A percentile compares a stretch with the other conserved stretches of the same genome.
These are phyloP conservation scores for Leccinum barrowsii DNA, from an alignment of 768 basidiomycete genomes.

Conservation along the genomic window DNA sequence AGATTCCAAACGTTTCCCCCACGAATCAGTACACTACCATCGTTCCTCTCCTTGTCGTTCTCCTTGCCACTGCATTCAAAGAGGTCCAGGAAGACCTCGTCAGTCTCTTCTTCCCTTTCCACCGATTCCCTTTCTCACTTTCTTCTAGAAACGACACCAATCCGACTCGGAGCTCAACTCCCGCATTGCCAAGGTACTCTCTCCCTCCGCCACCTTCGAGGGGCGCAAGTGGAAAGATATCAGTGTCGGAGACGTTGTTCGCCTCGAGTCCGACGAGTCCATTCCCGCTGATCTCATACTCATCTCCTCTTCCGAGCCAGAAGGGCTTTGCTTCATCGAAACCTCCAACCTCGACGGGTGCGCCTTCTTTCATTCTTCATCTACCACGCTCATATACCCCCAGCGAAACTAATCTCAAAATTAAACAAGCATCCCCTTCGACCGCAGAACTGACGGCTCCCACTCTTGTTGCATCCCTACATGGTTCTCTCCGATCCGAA, in stretches of 20 bases:
- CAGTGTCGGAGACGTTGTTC: constrained; percentile 86
- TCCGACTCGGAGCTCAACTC: constrained; percentile 92
- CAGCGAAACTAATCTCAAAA: constrained; percentile 98
- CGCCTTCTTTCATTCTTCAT: constrained; percentile 3
- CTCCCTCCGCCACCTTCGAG: constrained; percentile 58
- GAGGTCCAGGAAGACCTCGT: constrained; percentile 92
- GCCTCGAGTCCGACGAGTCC: constrained; percentile 87
- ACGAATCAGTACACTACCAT: constrained; percentile 96
- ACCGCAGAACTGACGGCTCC: constrained; percentile 80
- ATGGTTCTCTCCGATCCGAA: constrained; percentile 87
- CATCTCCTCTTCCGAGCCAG: constrained; percentile 88
- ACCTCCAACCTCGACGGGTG: constrained; percentile 98
- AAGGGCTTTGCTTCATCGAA: constrained; percentile 96
- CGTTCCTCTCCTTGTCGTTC: constrained; percentile 79
- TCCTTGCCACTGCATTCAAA: constrained; percentile 93
- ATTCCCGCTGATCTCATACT: constrained; percentile 94
- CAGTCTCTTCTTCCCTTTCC: neutral
- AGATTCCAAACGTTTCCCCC: constrained; percentile 96
- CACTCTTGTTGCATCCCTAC: constrained; percentile 62
- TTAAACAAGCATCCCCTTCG: constrained; percentile 89
- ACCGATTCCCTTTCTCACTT: neutral
- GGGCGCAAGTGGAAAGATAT: constrained; percentile 87
- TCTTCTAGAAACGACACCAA: constrained; percentile 86
- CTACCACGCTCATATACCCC: neutral
- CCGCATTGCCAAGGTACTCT: constrained; percentile 72